Evolutionary conservation across 331 rosid species (phyloP).

Genomic region (Rosa hybrid): DNA sequence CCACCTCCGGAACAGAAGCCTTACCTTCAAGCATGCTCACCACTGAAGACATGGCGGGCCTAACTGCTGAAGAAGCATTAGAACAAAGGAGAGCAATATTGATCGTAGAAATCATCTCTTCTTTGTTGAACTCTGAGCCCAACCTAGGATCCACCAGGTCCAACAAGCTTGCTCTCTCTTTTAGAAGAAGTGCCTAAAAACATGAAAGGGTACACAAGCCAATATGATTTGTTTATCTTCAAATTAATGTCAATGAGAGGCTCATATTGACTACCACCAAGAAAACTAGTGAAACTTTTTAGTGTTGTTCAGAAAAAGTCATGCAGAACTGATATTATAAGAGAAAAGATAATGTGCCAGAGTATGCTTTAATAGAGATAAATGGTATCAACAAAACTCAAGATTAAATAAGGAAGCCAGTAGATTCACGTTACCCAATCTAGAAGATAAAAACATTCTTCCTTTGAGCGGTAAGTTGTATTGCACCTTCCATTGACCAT

Average conservation of each 20-base stretch:
- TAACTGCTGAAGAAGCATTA: conserved; percentile 40
- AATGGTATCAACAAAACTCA: neutral
- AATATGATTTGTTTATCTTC: neutral
- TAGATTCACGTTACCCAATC: conserved; percentile 48
- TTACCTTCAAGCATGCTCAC: conserved; percentile 69
- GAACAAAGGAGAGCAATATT: conserved; percentile 60
- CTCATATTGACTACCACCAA: too few relatives aligned
- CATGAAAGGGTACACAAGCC: neutral
- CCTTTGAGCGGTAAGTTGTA: conserved; percentile 34
- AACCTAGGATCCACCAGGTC: conserved; percentile 66
- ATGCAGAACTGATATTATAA: neutral
- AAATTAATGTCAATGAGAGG: neutral
- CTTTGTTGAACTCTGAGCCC: conserved; percentile 33
- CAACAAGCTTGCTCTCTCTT: conserved; percentile 49
- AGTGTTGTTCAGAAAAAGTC: neutral
- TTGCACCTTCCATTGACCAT: conserved; percentile 52
- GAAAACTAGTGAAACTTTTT: neutral
- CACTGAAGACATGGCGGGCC: conserved; percentile 67
- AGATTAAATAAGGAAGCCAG: neutral
- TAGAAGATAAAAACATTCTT: conserved; percentile 38
- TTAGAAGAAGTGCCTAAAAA: conserved; percentile 46
- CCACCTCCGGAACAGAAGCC: conserved; percentile 30
- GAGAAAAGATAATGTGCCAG: neutral
- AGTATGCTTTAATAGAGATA: neutral
- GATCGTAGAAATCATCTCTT: conserved; percentile 46